Conservation (phyloP, 306 rosid species). For the Vigna unguiculata region DNA sequence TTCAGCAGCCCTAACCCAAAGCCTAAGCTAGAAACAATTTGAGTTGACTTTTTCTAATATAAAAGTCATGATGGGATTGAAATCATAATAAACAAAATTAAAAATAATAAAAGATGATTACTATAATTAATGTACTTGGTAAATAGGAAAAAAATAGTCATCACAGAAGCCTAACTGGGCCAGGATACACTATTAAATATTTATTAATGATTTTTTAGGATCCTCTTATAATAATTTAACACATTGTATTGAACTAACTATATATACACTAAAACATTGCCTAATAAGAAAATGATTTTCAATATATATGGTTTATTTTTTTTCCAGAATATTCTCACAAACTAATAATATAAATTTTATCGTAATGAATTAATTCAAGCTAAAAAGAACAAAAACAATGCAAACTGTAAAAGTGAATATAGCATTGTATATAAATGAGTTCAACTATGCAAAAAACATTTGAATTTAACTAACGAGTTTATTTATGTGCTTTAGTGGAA, state of each 20-base stretch:
- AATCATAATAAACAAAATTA: not conserved
- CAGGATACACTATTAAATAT: not conserved
- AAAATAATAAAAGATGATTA: too few relatives aligned
- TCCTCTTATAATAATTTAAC: not conserved
- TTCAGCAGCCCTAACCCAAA: slow-evolving; percentile 34
- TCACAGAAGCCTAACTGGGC: too few relatives aligned
- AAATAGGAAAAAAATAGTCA: not conserved
- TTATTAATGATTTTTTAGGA: slow-evolving; percentile 23
- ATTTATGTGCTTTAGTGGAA: not conserved
- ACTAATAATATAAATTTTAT: not conserved
- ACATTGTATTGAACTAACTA: not conserved
- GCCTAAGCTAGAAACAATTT: slow-evolving; percentile 1
- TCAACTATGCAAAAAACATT: not conserved
- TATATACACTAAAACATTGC: not conserved
- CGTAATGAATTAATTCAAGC: not conserved
- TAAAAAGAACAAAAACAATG: not conserved
- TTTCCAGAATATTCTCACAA: not conserved
- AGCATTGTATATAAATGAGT: not conserved
- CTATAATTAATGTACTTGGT: not conserved
- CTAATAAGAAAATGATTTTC: not conserved
- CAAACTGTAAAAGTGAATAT: not conserved
- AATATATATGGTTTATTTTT: not conserved
- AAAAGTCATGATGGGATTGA: slow-evolving; percentile 10
- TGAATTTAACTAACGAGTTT: not conserved
- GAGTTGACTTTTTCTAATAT: not conserved